phyloP scores from a whole-genome alignment of 2,329 filamentous ascomycete genomes.

The Neocatenulostroma microsporum region DNA sequence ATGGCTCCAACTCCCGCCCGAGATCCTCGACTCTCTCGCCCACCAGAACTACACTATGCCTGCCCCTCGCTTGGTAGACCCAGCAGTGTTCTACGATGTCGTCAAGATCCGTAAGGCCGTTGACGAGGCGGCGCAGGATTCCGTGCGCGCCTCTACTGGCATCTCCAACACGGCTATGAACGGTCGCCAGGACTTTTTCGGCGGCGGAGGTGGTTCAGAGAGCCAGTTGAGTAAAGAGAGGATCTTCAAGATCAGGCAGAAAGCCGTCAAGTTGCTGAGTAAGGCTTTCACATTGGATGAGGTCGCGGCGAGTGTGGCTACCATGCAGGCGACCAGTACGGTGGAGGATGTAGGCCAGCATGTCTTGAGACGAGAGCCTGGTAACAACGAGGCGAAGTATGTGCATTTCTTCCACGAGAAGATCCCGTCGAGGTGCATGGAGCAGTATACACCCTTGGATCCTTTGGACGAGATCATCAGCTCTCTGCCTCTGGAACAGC shows the following conservation, averaged over 20 bases:
- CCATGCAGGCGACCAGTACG: conserved; percentile 71
- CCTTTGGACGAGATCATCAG: conserved; percentile 61
- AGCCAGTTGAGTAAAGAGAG: conserved; percentile 66
- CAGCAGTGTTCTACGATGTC: conserved; percentile 73
- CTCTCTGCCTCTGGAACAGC: conserved; percentile 54
- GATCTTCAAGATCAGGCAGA: conserved; percentile 70
- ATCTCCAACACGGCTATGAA: conserved; percentile 58
- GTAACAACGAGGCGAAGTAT: conserved; percentile 67
- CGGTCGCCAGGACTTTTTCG: conserved; percentile 40
- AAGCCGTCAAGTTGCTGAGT: conserved; percentile 69
- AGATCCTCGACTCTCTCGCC: conserved; percentile 70
- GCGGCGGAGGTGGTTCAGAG: conserved; percentile 45
- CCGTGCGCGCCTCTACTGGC: conserved; percentile 68
- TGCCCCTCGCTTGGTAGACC: conserved; percentile 68
- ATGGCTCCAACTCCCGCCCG: conserved; percentile 71
- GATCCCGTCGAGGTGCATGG: conserved; percentile 67
- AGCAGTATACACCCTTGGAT: conserved; percentile 60
- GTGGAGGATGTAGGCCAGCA: conserved; percentile 67
- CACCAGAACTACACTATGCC: conserved; percentile 72
- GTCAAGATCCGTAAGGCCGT: conserved; percentile 73
- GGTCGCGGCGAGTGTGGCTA: conserved; percentile 72
- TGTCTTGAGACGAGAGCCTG: conserved; percentile 62
- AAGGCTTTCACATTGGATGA: conserved; percentile 75
- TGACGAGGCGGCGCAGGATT: conserved; percentile 70
- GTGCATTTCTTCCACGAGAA: conserved; percentile 93